phyloP scores from a whole-genome alignment of 2,329 filamentous ascomycete genomes.

The Epichloe typhina region DNA sequence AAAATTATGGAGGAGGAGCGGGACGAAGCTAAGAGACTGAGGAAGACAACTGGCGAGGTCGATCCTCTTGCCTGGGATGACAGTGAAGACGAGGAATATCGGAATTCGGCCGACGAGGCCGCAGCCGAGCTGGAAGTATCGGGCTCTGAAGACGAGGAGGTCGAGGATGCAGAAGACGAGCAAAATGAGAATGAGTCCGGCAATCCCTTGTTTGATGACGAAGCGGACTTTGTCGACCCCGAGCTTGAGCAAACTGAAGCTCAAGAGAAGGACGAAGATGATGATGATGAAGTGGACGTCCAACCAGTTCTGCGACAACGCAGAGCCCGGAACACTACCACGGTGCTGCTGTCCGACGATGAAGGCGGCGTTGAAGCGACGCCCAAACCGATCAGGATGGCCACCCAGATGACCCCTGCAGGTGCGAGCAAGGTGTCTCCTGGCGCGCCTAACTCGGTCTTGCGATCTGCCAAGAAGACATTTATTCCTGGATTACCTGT shows the following conservation, averaged over 20 bases:
- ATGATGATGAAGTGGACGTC: slow-evolving; percentile 22
- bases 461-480: slow-evolving; percentile 55
- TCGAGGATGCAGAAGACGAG: slow-evolving; percentile 21
- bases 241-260: slow-evolving; percentile 14
- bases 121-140: slow-evolving; percentile 30
- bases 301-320: slow-evolving; percentile 30
- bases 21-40: slow-evolving; percentile 55
- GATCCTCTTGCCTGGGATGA: slow-evolving; percentile 44
- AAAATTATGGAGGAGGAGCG: slow-evolving; percentile 68
- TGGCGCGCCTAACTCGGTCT: slow-evolving; percentile 45
- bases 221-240: slow-evolving; percentile 23
- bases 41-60: slow-evolving; percentile 29
- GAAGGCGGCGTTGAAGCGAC: slow-evolving; percentile 33
- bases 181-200: slow-evolving; percentile 12
- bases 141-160: slow-evolving; percentile 29
- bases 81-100: slow-evolving; percentile 40
- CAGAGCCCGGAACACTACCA: slow-evolving; percentile 34
- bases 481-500: slow-evolving; percentile 58
- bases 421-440: slow-evolving; percentile 33
- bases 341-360: slow-evolving; percentile 51
- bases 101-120: slow-evolving; percentile 23
- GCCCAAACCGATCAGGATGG: slow-evolving; percentile 30
- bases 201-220: slow-evolving; percentile 24
- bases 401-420: slow-evolving; percentile 27
- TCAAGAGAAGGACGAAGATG: slow-evolving; percentile 22